Percentiles rank a stretch among this genome's conserved stretches.
Conservation (phyloP, 371 early-diverging fungal species). For the Syncephalastrum contaminatum region DNA sequence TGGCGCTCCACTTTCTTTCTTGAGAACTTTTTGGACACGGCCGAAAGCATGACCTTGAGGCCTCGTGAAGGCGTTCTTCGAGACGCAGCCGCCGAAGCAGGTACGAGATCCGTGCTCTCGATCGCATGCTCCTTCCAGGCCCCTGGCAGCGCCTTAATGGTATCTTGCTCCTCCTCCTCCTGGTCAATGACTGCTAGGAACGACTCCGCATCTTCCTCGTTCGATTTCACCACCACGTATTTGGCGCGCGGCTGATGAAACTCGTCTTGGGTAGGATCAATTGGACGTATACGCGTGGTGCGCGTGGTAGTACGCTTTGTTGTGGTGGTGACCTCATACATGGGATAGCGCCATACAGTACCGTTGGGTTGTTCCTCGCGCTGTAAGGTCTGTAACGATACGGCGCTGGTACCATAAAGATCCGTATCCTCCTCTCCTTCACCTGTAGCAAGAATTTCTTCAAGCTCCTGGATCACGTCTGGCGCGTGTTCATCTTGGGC, state of each 20-base stretch:
- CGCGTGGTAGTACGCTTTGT: slow-evolving; percentile 32
- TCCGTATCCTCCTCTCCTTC: slow-evolving; percentile 2
- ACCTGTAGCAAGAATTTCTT: slow-evolving; percentile 24
- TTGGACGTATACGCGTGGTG: slow-evolving; percentile 43
- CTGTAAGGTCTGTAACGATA: slow-evolving; percentile 1
- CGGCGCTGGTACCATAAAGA: neutral
- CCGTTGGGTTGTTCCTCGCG: neutral
- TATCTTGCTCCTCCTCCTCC: neutral
- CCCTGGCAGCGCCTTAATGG: slow-evolving; percentile 3
- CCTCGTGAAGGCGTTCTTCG: slow-evolving; percentile 8
- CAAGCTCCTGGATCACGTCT: slow-evolving; percentile 42
- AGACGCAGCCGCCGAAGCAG: neutral
- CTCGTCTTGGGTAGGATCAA: slow-evolving; percentile 22
- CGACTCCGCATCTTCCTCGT: slow-evolving; percentile 36
- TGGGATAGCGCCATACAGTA: slow-evolving; percentile 11
- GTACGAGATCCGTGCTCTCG: slow-evolving; percentile 2
- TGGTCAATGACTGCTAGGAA: slow-evolving; percentile 40
- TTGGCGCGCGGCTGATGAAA: slow-evolving; percentile 20
- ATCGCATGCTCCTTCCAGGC: slow-evolving; percentile 18
- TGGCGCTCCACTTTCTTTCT: slow-evolving; percentile 43
- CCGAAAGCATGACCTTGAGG: slow-evolving; percentile 40
- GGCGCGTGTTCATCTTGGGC: slow-evolving; percentile 8
- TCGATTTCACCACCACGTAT: slow-evolving; percentile 36
- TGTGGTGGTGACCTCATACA: slow-evolving; percentile 43
- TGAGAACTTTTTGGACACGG: slow-evolving; percentile 54